Conservation (phyloP, 169 alveolate species). For the Cytauxzoon felis region DNA sequence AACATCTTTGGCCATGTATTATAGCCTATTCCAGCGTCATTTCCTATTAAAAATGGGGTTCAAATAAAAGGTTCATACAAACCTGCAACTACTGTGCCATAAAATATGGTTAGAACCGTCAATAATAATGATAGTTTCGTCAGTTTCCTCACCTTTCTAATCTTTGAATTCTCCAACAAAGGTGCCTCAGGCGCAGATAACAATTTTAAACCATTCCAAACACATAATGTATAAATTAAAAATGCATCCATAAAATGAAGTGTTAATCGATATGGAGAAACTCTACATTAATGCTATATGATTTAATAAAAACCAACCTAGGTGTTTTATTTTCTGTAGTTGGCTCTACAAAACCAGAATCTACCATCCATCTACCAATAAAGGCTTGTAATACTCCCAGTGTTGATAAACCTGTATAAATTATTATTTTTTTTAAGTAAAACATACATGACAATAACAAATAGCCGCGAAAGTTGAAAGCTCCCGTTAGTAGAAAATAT, state of each 20-base stretch:
- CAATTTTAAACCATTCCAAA: conserved; percentile 62
- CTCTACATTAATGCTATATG: conserved; percentile 39
- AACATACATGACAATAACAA: conserved; percentile 55
- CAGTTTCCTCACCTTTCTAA: conserved; percentile 12
- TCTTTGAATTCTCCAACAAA: not conserved
- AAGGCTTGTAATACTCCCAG: conserved; percentile 73
- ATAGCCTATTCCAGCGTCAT: conserved; percentile 79
- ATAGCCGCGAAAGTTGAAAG: conserved; percentile 65
- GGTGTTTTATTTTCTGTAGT: conserved; percentile 73
- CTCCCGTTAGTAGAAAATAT: conserved; percentile 70
- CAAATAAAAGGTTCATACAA: no score
- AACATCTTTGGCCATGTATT: conserved; percentile 86
- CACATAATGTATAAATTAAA: conserved; percentile 65
- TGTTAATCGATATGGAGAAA: conserved; percentile 72
- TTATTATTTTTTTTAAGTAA: no score
- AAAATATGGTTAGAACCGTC: conserved; percentile 55
- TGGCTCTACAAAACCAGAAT: conserved; percentile 72
- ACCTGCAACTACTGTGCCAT: conserved; percentile 83
- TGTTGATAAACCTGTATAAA: conserved; percentile 27
- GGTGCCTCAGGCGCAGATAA: not conserved
- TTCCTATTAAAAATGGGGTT: no score
- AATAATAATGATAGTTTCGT: conserved; percentile 12
- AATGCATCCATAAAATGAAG: conserved; percentile 71
- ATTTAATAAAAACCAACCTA: not conserved
- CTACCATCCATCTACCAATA: conserved; percentile 79